These are phyloP conservation scores for Boletus sp. DNA, from an alignment of 768 basidiomycete species.

Conservation along the genomic window DNA sequence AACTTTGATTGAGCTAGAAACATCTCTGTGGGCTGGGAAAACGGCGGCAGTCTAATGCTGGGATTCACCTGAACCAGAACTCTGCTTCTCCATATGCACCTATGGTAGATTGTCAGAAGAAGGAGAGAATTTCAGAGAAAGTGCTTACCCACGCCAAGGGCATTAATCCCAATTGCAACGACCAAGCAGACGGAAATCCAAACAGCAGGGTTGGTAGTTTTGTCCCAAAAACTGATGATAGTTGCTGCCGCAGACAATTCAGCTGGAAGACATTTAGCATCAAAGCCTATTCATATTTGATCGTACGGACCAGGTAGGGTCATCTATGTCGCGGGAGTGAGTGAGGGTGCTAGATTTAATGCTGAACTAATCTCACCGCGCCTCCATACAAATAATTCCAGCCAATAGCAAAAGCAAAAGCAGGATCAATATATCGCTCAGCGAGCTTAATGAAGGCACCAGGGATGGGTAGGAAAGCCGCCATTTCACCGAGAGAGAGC, in stretches of 20 bases:
- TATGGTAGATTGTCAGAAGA: neutral
- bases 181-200: slow-evolving; percentile 55
- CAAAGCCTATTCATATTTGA: neutral
- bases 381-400: slow-evolving; percentile 45
- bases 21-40: neutral
- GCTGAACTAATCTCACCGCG: slow-evolving; percentile 15
- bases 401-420: slow-evolving; percentile 43
- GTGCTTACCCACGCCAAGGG: slow-evolving; percentile 38
- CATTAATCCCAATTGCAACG: slow-evolving; percentile 48
- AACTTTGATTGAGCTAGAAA: slow-evolving; percentile 47
- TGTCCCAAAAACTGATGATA: slow-evolving; percentile 49
- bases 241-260: slow-evolving; percentile 52
- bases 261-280: slow-evolving; percentile 26
- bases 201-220: slow-evolving; percentile 39
- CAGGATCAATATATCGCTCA: slow-evolving; percentile 48
- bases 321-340: slow-evolving; percentile 7
- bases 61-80: slow-evolving; percentile 42
- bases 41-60: neutral
- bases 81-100: slow-evolving; percentile 44
- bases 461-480: slow-evolving; percentile 42
- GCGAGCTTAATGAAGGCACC: slow-evolving; percentile 48
- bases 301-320: slow-evolving; percentile 26
- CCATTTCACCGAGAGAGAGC: slow-evolving; percentile 46
- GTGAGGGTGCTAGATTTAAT: neutral
- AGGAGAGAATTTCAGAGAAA: neutral